These are phyloP conservation scores for Xylaria scruposa DNA, from an alignment of 495 filamentous ascomycete genomes.

Conservation along the genomic window DNA sequence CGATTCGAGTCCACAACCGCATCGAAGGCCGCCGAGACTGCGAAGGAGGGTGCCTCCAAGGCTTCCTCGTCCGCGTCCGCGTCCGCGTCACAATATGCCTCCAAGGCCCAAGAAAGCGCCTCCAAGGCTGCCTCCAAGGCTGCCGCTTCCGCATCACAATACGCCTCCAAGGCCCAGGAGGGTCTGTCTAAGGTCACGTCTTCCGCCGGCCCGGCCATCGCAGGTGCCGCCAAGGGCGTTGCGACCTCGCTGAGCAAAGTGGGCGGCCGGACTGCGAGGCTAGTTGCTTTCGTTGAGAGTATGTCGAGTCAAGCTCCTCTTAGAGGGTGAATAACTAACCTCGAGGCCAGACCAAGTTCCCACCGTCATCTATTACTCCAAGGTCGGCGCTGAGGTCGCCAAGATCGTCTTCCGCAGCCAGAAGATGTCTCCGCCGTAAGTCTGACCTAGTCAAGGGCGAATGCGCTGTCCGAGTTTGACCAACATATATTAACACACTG, in stretches of 20 bases:
- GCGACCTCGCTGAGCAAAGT: slow-evolving; percentile 72
- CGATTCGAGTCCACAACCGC: slow-evolving; percentile 56
- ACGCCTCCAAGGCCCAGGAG: slow-evolving; percentile 78
- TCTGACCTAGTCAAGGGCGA: slow-evolving; percentile 28
- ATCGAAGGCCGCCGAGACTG: slow-evolving; percentile 32
- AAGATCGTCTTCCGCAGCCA: slow-evolving; percentile 88
- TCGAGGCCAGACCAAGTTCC: slow-evolving; percentile 76
- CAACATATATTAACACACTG: slow-evolving; percentile 30
- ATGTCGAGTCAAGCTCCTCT: slow-evolving; percentile 50
- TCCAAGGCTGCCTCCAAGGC: slow-evolving; percentile 67
- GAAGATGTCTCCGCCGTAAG: slow-evolving; percentile 95
- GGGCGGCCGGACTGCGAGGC: slow-evolving; percentile 82
- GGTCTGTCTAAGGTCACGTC: slow-evolving; percentile 84
- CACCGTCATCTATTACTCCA: slow-evolving; percentile 85
- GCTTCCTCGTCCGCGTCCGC: background rate
- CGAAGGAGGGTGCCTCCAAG: slow-evolving; percentile 13
- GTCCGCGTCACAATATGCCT: slow-evolving; percentile 39
- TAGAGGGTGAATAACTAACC: slow-evolving; percentile 6
- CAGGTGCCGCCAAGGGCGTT: slow-evolving; percentile 69
- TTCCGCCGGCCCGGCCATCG: slow-evolving; percentile 78
- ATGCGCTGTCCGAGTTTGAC: background rate
- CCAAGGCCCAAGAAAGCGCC: slow-evolving; percentile 69
- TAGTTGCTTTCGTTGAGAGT: slow-evolving; percentile 88
- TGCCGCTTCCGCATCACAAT: slow-evolving; percentile 66
- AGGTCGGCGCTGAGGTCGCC: slow-evolving; percentile 83